Percentiles rank a stretch among this genome's conserved stretches.
Evolutionary conservation across 768 basidiomycete genomes (phyloP).

Genomic region (Panaeolus papilionaceus): DNA sequence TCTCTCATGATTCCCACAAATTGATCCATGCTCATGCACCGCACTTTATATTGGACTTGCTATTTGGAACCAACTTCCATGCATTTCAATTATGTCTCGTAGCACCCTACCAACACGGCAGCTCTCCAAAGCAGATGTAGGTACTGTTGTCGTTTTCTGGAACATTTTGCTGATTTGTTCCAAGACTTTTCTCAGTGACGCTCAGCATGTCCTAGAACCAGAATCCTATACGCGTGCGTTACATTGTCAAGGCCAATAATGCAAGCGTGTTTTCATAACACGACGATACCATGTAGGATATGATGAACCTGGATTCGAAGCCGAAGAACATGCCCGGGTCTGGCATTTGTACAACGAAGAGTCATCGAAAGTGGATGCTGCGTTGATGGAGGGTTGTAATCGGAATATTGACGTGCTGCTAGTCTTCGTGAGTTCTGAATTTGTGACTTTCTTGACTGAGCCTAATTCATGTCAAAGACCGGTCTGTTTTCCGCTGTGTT

Average conservation of each 20-base stretch:
- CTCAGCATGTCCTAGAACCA: background rate
- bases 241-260: background rate
- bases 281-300: background rate
- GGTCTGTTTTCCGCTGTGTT: constrained; percentile 51
- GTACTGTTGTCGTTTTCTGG: background rate
- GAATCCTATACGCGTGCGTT: background rate
- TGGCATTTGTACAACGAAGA: constrained; percentile 53
- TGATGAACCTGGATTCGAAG: constrained; percentile 40
- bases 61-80: background rate
- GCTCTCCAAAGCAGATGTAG: background rate
- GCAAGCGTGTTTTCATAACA: background rate
- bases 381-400: constrained; percentile 45
- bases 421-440: constrained; percentile 45
- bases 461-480: constrained; percentile 33
- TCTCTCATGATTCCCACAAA: background rate
- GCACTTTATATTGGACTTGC: background rate
- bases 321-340: constrained; percentile 39
- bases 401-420: constrained; percentile 50
- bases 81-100: background rate
- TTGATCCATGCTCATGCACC: too few relatives aligned
- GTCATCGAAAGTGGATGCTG: constrained; percentile 40
- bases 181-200: background rate
- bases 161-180: background rate
- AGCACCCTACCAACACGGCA: background rate
- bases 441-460: background rate